Percentiles rank a stretch among this genome's conserved stretches.
Evolutionary conservation across 352 stramenopile species (phyloP).

Genomic region (Chrysophaeum taylorii): DNA sequence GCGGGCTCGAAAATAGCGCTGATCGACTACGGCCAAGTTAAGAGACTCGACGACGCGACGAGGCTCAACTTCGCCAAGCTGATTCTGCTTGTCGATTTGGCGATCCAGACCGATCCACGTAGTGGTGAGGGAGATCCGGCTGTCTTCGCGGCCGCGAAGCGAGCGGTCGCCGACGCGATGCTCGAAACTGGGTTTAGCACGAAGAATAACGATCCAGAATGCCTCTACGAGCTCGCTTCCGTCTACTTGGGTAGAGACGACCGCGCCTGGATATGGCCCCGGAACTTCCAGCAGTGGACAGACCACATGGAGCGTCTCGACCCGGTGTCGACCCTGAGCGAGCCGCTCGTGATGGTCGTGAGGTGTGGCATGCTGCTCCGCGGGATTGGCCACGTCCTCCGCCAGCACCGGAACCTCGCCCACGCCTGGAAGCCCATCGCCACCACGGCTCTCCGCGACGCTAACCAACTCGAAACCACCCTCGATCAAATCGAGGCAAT

Average conservation of each 20-base stretch:
- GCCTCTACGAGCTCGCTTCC: conserved; percentile 7
- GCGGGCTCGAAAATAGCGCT: conserved; percentile 31
- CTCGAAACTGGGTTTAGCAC: conserved; percentile 2
- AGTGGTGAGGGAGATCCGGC: conserved; percentile 38
- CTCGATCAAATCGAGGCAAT: no score
- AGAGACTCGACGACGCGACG: conserved; percentile 39
- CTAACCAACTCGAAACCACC: no score
- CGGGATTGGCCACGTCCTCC: conserved; percentile 40
- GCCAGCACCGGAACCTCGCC: conserved; percentile 35
- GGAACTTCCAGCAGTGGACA: conserved; percentile 51
- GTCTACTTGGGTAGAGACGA: conserved; percentile 43
- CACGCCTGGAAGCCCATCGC: conserved; percentile 2
- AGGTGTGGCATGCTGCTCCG: conserved; percentile 38
- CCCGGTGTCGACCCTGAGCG: conserved; percentile 38
- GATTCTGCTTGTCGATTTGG: conserved; percentile 42
- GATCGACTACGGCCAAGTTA: conserved; percentile 53
- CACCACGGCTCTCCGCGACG: neutral
- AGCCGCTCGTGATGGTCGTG: conserved; percentile 41
- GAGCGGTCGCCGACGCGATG: neutral
- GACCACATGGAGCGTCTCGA: conserved; percentile 42
- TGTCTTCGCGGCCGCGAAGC: conserved; percentile 3
- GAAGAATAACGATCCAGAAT: neutral
- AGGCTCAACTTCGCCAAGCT: conserved; percentile 41
- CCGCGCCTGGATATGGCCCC: conserved; percentile 32
- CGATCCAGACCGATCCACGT: conserved; percentile 27